Evolutionary conservation across 768 basidiomycete genomes (phyloP), one percentile per base, ranked within the genome.

Genomic region (Termitomyces sp.): DNA sequence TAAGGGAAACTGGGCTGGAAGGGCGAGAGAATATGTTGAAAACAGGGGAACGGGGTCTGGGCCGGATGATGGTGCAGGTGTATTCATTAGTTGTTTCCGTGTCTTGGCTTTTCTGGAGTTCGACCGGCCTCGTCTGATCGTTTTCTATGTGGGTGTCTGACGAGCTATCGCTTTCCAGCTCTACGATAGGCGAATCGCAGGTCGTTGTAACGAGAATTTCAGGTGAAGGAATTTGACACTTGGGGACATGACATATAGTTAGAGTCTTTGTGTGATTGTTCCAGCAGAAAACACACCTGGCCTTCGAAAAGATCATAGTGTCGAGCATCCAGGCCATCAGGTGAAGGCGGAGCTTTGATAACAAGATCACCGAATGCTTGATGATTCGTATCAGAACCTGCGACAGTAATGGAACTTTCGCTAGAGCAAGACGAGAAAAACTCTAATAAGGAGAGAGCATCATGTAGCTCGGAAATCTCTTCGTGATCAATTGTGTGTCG

Each of bases 21-120:
- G 73, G 66, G 17, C 69, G 63, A 28, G 73, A 64, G 54, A 74
- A 66, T 52, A 64, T 60, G 30, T 69, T 59, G 42, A 72, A 47
- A 52, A 64, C 55, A 17, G 69, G 44, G 11, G 70, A 59, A 43
- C 63, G 67, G 2, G 71, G 55, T 14, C 58, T 32, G 5, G 73
- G 73, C n/a, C 70, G 71, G 52, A 77, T 68, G 63, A 72, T 69
- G 45, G 70, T 74, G 55, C 73, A 73, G 37, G 70, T 59, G 59
- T 66, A 64, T 56, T 70, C 66, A 6, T 73, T 64, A 57, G 67
- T 66, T 47, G 56, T 61, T 2, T 63, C 66, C 27, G 68, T 67
- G 5, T 66, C 63, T 8, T 56, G 23, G 27, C 23, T 25, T 34
- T 43, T 28, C 5, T 28, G 35, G 23, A 17, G 14, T 3, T 56